A percentile compares a stretch with the other conserved stretches of the same genome.
phyloP scores from a whole-genome alignment of 2,329 filamentous ascomycete species.

The Colletotrichum karsti region DNA sequence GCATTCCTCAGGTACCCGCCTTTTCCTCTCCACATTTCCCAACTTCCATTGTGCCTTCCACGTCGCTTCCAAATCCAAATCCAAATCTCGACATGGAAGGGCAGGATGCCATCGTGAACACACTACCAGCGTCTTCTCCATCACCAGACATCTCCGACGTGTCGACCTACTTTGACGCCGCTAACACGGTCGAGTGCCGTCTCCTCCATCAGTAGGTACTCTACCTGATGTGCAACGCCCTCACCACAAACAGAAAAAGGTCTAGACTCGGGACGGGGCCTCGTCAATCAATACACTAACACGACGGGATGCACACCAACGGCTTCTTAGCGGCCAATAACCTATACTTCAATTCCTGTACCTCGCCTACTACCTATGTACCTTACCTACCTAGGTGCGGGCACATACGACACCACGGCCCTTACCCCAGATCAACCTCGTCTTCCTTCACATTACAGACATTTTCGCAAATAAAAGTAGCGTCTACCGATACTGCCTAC shows the following conservation, averaged over 20 bases:
- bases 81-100: too few species aligned
- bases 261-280: neutral
- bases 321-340: neutral
- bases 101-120: neutral
- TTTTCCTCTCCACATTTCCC: conserved; percentile 14
- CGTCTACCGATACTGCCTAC: too few species aligned
- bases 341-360: neutral
- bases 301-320: neutral
- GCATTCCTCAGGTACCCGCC: neutral
- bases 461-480: neutral
- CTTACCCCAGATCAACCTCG: neutral
- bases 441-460: neutral
- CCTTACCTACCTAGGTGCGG: too few species aligned
- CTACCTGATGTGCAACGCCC: too few species aligned
- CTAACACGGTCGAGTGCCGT: too few species aligned
- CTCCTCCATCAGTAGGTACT: too few species aligned
- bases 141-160: too few species aligned
- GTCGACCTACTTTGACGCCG: too few species aligned
- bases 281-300: neutral
- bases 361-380: too few species aligned
- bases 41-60: conserved; percentile 13
- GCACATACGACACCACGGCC: neutral
- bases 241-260: too few species aligned
- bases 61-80: neutral
- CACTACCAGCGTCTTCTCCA: too few species aligned